Base-by-base conservation (phyloP, 176 grass and related monocot species). In the Chrysopogon serrulatus region DNA sequence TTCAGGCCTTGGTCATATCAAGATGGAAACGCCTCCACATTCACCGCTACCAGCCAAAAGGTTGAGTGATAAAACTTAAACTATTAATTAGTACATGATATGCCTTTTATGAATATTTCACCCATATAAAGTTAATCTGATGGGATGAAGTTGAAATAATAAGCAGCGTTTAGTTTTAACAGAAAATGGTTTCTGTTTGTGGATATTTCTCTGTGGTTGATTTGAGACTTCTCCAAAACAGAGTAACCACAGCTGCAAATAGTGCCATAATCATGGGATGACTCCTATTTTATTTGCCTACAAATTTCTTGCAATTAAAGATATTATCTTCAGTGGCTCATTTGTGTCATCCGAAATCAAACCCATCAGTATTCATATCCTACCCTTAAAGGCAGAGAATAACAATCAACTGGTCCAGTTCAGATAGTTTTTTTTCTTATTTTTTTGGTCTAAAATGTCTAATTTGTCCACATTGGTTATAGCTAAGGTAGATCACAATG, bases 21-120 rank as follows among this genome's bases (percentile, higher is more conserved):
- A 89, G 63, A 92, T 90, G 92, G 90, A 94, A 90, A 94, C 90
- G 67, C 90, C 92, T 83, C 77, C 82, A 26, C 85, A 86, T 56
- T 90, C 92, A 85, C 92, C 92, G 15, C 80, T 57, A 53, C 51
- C 56, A 77, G 78, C 42, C 17, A 90, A 85, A 80, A 94, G 89
- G 92, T 94, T 68, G 16, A 73, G 45, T 59, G 7, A 47, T 80
- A 66, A 59, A 59, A 37, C 48, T 69, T 74, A 28, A 49, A 60
- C 44, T 61, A 26, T 30, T 49, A 78, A 57, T 41, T 78, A 39
- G 34, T 40, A 35, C 49, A 10, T 63, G 54, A 8, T 54, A 5
- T 54, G 63, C 31, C 31, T 4, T 28, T 31, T 77, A 79, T 79
- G 56, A 33, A 54, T 76, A 23, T 61, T 76, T 49, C 64, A 77